A percentile compares a stretch with the other conserved stretches of the same genome.
Conservation (phyloP, 495 filamentous ascomycete species). For the Penicillium soppii region DNA sequence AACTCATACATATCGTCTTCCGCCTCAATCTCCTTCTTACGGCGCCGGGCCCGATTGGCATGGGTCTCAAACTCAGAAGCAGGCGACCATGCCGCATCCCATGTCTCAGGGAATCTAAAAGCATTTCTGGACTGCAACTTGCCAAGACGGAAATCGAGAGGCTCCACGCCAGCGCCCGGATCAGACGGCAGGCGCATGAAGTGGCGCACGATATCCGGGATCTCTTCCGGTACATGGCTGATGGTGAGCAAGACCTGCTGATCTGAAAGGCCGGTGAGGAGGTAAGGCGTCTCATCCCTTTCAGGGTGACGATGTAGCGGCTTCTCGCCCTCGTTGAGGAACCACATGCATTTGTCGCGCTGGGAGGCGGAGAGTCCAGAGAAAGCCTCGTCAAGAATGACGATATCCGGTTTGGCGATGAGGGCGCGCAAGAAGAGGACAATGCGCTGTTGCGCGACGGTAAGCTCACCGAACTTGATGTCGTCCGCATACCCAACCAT, state of each 20-base stretch:
- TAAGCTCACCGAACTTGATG: conserved; percentile 68
- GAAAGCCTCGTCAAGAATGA: conserved; percentile 92
- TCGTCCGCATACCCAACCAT: conserved; percentile 67
- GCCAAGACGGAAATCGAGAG: conserved; percentile 39
- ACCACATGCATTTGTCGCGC: conserved; percentile 79
- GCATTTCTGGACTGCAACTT: conserved; percentile 18
- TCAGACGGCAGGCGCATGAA: conserved; percentile 74
- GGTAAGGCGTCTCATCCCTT: background rate
- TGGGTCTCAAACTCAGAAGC: conserved; percentile 14
- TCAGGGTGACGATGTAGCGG: background rate
- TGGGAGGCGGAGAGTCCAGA: conserved; percentile 81
- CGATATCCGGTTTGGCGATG: conserved; percentile 77
- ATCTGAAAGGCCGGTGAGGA: conserved; percentile 46
- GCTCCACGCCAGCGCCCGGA: conserved; percentile 40
- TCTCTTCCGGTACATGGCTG: conserved; percentile 86
- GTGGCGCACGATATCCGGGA: conserved; percentile 72
- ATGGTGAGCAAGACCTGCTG: conserved; percentile 81
- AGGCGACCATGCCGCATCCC: conserved; percentile 33
- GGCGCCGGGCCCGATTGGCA: background rate
- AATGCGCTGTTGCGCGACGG: conserved; percentile 77
- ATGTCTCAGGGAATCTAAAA: conserved; percentile 22
- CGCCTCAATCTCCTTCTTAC: background rate
- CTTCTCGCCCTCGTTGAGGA: conserved; percentile 63
- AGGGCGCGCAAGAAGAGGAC: conserved; percentile 82
- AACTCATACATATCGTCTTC: conserved; percentile 2